These are phyloP conservation scores for Hydnomerulius pinastri DNA, from an alignment of 768 basidiomycete genomes.

Conservation along the genomic window DNA sequence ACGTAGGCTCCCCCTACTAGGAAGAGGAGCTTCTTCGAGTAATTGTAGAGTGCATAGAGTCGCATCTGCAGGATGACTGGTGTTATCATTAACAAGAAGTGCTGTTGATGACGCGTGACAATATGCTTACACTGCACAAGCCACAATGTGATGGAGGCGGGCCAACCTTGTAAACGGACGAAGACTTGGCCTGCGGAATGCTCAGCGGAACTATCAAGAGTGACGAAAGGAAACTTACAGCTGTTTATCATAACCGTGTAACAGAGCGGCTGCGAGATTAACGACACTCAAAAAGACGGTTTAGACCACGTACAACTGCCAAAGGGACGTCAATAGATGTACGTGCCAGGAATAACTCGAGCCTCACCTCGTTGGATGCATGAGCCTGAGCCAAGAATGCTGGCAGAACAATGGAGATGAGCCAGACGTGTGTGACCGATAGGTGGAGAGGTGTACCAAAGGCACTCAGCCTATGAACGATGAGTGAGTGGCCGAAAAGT, in stretches of 20 bases:
- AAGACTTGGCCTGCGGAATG: not conserved
- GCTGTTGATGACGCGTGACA: not conserved
- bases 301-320: not conserved
- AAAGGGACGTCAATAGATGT: not conserved
- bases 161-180: constrained; percentile 6
- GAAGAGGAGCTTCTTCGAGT: constrained; percentile 11
- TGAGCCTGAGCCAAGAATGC: not conserved
- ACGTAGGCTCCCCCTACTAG: constrained; percentile 16
- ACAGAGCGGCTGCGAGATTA: not conserved
- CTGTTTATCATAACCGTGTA: not conserved
- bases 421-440: not conserved
- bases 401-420: not conserved
- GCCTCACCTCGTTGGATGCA: not conserved
- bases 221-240: not conserved
- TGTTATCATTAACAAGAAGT: not conserved
- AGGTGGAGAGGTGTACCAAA: not conserved
- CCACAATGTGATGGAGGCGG: not conserved
- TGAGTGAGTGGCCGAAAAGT: not conserved
- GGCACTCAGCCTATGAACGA: not conserved
- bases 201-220: not conserved
- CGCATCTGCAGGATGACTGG: constrained; percentile 36
- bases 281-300: not conserved
- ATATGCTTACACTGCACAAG: constrained; percentile 5
- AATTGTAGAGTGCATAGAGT: constrained; percentile 35
- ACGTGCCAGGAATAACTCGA: not conserved